phyloP scores from a whole-genome alignment of 2,329 filamentous ascomycete genomes.

The Alternaria brassicicola region DNA sequence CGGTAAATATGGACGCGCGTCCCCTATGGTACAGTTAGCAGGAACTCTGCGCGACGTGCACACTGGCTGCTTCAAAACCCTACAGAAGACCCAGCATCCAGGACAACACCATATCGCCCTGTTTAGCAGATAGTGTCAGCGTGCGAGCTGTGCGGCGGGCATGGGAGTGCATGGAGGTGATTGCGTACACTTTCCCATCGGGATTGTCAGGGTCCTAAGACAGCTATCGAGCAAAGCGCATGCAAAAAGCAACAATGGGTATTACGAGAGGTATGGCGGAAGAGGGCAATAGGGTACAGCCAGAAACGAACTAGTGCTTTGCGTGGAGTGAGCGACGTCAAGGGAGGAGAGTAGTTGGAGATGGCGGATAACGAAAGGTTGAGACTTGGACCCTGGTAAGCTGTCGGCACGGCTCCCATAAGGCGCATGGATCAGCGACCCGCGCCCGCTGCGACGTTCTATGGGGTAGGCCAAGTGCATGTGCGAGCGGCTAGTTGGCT shows the following conservation, averaged over 20 bases:
- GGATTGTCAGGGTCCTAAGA: constrained; percentile 25
- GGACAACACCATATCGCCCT: constrained; percentile 86
- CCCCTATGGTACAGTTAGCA: constrained; percentile 57
- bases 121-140: constrained; percentile 32
- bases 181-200: constrained; percentile 53
- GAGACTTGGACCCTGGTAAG: constrained; percentile 15
- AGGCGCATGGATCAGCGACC: constrained; percentile 16
- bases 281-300: constrained; percentile 10
- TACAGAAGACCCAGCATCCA: constrained; percentile 94
- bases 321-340: constrained; percentile 37
- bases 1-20: constrained; percentile 93
- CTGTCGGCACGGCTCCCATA: constrained; percentile 19
- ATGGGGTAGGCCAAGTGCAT: neutral
- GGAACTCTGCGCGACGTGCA: neutral
- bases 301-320: constrained; percentile 6
- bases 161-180: constrained; percentile 17
- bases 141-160: constrained; percentile 4
- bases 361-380: constrained; percentile 9
- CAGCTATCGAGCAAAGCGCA: constrained; percentile 29
- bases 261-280: constrained; percentile 6
- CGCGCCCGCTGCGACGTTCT: constrained; percentile 16
- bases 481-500: constrained; percentile 15
- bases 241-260: constrained; percentile 29
- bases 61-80: constrained; percentile 27
- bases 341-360: constrained; percentile 1